Evolutionary conservation across 2,329 filamentous ascomycete species (phyloP), one percentile per base, ranked within the genome.

Genomic region (Xylaria sp.): DNA sequence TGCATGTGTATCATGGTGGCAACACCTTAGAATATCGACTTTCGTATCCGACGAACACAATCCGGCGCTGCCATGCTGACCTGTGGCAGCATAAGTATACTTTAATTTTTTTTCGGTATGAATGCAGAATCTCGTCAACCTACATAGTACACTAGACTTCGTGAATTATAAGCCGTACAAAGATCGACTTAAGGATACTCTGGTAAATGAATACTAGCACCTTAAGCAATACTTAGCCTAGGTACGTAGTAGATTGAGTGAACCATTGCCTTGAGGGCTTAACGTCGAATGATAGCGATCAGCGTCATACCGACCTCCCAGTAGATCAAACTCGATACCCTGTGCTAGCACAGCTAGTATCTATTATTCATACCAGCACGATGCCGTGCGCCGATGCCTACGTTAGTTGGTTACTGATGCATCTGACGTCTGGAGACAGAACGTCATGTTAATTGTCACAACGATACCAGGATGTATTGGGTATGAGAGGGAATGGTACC

Each of bases 271-370:
- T 40, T 8, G 27, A 57, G n/a, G n/a, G 25, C 10, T 62, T 59
- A 51, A 54, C 58, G 42, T 53, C n/a, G 18, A 59, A 25, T 47
- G 42, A 59, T 53, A 44, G 42, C 25, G 64, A 66, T 66, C 64
- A 42, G n/a, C 64, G 25, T 40, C 21, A 59, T 44, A 48, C 59
- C 35, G 44, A 57, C 27, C n/a, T 35, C 9, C 23, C n/a, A 35
- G 50, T 32, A 61, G 58, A 66, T 61, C 58, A 50, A 42, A 32
- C 42, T 51, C 37, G 21, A 42, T 18, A 25, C 21, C 23, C 50
- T n/a, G 18, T 48, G 37, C 16, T 25, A 21, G n/a, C 16, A 4
- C 6, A 63, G 27, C 50, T 51, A 44, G 35, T 48, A 47, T 35
- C 32, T 13, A 29, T 25, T 12, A 23, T 13, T 53, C 4, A 3